Percentiles rank a stretch among this genome's conserved stretches.
phyloP scores from a whole-genome alignment of 2,329 filamentous ascomycete species.

The Lojkania enalia region DNA sequence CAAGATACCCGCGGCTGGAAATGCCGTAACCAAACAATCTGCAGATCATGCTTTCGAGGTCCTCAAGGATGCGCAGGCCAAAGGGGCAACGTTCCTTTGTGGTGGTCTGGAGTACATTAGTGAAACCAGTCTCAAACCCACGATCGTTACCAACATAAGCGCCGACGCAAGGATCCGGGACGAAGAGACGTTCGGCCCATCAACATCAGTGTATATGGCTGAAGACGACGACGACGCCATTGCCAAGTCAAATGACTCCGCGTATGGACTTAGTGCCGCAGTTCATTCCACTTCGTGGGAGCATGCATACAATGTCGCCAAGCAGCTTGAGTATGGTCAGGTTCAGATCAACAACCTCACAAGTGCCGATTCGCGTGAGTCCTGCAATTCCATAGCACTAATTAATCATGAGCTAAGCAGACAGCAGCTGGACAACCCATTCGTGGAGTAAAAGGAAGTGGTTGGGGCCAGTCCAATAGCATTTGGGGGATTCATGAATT shows the following conservation, averaged over 20 bases:
- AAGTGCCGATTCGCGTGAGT: slow-evolving; percentile 6
- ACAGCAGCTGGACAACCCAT: slow-evolving; percentile 14
- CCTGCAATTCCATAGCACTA: background rate
- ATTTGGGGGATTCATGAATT: slow-evolving; percentile 26
- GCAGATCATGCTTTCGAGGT: slow-evolving; percentile 45
- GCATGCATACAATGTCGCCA: slow-evolving; percentile 44
- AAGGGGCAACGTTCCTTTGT: slow-evolving; percentile 58
- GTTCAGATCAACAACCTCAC: slow-evolving; percentile 18
- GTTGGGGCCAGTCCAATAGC: slow-evolving; percentile 22
- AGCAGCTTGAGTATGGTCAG: slow-evolving; percentile 57
- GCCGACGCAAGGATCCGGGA: slow-evolving; percentile 71
- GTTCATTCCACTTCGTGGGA: slow-evolving; percentile 70
- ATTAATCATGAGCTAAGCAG: background rate
- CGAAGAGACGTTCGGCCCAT: slow-evolving; percentile 76
- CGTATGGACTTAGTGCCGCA: slow-evolving; percentile 72
- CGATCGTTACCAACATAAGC: slow-evolving; percentile 66
- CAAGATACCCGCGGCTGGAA: slow-evolving; percentile 45
- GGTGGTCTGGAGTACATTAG: slow-evolving; percentile 50
- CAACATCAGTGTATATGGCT: slow-evolving; percentile 67
- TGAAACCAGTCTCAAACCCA: slow-evolving; percentile 57
- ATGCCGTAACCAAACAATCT: slow-evolving; percentile 40
- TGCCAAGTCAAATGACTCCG: slow-evolving; percentile 76
- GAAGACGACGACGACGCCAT: slow-evolving; percentile 70
- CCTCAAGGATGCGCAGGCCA: slow-evolving; percentile 56
- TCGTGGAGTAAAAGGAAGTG: slow-evolving; percentile 20